Evolutionary conservation across 208 protist species (phyloP).

Genomic region (Trichomonas gallinae): DNA sequence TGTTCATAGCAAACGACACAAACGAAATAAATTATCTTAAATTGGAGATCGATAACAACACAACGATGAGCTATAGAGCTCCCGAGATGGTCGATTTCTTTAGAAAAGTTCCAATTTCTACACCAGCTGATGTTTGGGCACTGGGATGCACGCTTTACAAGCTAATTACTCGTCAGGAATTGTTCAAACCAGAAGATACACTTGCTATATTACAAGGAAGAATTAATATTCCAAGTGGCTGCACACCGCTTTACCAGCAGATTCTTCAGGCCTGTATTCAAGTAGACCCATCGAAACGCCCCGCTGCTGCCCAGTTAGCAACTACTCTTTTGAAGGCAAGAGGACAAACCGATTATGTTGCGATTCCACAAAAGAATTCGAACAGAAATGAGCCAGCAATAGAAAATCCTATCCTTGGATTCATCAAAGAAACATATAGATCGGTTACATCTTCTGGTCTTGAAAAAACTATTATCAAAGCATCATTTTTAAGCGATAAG

Average conservation of each 20-base stretch:
- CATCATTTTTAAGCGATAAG: background rate
- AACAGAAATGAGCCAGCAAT: background rate
- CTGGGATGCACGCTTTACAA: background rate
- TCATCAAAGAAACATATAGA: background rate
- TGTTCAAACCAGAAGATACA: background rate
- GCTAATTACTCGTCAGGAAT: background rate
- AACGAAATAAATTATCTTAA: background rate
- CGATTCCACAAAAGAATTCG: background rate
- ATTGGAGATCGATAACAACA: background rate
- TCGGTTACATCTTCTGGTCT: background rate
- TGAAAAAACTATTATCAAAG: background rate
- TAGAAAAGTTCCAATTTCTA: background rate
- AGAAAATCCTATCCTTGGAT: background rate
- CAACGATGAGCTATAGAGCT: background rate
- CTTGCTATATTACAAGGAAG: background rate
- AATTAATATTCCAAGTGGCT: background rate
- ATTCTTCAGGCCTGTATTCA: background rate
- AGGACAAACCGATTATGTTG: background rate
- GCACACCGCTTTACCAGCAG: background rate
- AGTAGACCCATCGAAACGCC: background rate
- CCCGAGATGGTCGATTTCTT: background rate
- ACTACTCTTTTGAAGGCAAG: background rate
- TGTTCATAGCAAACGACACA: background rate
- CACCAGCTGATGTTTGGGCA: background rate
- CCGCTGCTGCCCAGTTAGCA: background rate